phyloP scores from a whole-genome alignment of 345 rosid genomes.

The Populus davidiana region DNA sequence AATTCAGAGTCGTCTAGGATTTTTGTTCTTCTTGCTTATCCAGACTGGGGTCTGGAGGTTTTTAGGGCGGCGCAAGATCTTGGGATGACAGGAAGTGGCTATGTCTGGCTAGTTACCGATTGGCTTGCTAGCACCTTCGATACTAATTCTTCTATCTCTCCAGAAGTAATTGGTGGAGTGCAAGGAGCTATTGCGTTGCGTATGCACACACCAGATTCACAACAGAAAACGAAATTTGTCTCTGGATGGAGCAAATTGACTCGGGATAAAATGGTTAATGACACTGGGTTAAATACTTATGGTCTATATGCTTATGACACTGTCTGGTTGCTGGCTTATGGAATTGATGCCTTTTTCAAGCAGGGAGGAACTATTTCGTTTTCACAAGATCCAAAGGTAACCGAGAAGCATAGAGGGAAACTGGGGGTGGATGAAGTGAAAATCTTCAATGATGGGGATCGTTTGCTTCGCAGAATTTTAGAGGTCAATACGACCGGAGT shows the following conservation, averaged over 20 bases:
- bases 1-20: not conserved
- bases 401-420: too few species aligned
- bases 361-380: too few species aligned
- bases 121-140: constrained; percentile 14
- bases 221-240: constrained; percentile 9
- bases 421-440: too few species aligned
- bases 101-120: constrained; percentile 21
- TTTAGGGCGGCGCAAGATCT: not conserved
- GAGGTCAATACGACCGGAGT: constrained; percentile 6
- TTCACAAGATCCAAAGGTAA: too few species aligned
- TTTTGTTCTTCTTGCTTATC: constrained; percentile 1
- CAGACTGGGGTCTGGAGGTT: not conserved
- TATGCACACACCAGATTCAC: constrained; percentile 5
- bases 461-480: not conserved
- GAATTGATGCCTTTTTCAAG: constrained; percentile 7
- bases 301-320: constrained; percentile 26
- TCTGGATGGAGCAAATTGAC: constrained; percentile 6
- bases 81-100: constrained; percentile 4
- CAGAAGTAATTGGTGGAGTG: not conserved
- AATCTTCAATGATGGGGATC: too few species aligned
- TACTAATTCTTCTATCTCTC: not conserved
- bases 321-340: constrained; percentile 22
- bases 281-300: constrained; percentile 11
- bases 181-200: constrained; percentile 19
- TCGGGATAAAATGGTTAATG: not conserved